Evolutionary conservation across 306 rosid species (phyloP), one percentile per base, ranked within the genome.

Genomic region (Vigna reflexopilosa): DNA sequence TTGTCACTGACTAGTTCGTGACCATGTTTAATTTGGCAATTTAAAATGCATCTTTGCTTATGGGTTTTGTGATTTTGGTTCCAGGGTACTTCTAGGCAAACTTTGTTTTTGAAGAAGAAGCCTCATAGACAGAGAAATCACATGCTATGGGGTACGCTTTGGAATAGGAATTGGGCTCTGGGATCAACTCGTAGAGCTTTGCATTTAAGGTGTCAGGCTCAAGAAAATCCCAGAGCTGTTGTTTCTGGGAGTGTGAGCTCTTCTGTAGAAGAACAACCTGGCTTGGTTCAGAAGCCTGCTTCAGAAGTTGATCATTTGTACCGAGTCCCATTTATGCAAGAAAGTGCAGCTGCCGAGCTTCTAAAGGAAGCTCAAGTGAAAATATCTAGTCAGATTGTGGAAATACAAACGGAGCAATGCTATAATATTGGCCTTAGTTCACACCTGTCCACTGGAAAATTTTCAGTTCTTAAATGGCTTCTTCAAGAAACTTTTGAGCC

Each of bases 401-500:
- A 86, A 44, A 55, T 93, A 72, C 83, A 77, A 74, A 93, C 91
- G 0, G 97, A 90, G 78, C 98, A 93, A 78, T 91, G 97, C 45
- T 93, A 83, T 73, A 91, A 93, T 72, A 58, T 93, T 80, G 96
- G 96, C 61, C 76, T 91, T 34, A 66, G 67, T 67, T 85, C 88
- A 0, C 77, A 71, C 30, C 89, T 93, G 67, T 84, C 93, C 4
- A 72, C 70, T 34, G 72, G 49, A 26, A 90, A 91, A 81, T 30
- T 90, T 72, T 68, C 81, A 0, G 92, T 90, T 32, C 93, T 93
- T 38, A 84, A 63, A 82, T 93, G 98, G 98, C 93, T 93, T 77
- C 97, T 91, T 57, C 91, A 82, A 78, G 97, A 93, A 85, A 91
- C 98, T 19, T 94, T 87, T 73, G 98, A 90, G 83, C 98, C 96